A percentile compares a stretch with the other conserved stretches of the same genome.
Conservation (phyloP, 768 basidiomycete genomes). For the Coprinopsis marcescibilis region DNA sequence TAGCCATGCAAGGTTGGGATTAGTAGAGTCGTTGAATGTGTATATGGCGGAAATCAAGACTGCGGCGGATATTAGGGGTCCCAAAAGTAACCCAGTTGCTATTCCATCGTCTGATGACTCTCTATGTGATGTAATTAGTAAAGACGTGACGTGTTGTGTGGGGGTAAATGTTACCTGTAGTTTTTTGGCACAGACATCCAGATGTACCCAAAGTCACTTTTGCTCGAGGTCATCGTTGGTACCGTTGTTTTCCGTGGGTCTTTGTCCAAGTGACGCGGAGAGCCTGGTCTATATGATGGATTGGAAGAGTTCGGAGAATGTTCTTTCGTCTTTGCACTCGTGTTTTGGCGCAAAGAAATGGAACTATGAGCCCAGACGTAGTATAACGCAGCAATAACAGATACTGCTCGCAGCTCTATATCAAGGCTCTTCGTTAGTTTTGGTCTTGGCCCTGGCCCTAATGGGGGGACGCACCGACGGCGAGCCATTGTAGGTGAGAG, state of each 20-base stretch:
- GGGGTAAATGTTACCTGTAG: conserved; percentile 51
- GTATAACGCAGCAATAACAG: conserved; percentile 52
- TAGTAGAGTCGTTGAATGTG: conserved; percentile 21
- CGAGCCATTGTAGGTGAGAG: conserved; percentile 32
- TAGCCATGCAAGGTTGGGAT: no score
- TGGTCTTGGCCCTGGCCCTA: conserved; percentile 5
- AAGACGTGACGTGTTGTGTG: not conserved
- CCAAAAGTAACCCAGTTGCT: conserved; percentile 76
- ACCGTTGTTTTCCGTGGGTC: conserved; percentile 36
- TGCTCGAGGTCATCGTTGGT: conserved; percentile 27
- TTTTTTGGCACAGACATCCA: conserved; percentile 93
- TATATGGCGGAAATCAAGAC: conserved; percentile 51
- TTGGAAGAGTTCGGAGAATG: conserved; percentile 9
- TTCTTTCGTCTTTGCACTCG: conserved; percentile 12
- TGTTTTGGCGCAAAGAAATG: conserved; percentile 24
- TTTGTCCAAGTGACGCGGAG: conserved; percentile 41
- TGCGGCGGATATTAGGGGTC: conserved; percentile 72
- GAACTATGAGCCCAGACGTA: conserved; percentile 55
- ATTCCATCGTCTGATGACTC: conserved; percentile 83
- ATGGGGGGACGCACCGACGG: conserved; percentile 39
- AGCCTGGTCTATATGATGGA: conserved; percentile 26
- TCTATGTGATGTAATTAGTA: conserved; percentile 31
- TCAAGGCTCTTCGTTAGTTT: no score
- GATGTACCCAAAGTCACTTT: conserved; percentile 60
- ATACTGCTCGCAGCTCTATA: conserved; percentile 60